Percentiles rank a stretch among this genome's conserved stretches.
phyloP scores from a whole-genome alignment of 2,329 filamentous ascomycete species.

The Monilinia fructigena region DNA sequence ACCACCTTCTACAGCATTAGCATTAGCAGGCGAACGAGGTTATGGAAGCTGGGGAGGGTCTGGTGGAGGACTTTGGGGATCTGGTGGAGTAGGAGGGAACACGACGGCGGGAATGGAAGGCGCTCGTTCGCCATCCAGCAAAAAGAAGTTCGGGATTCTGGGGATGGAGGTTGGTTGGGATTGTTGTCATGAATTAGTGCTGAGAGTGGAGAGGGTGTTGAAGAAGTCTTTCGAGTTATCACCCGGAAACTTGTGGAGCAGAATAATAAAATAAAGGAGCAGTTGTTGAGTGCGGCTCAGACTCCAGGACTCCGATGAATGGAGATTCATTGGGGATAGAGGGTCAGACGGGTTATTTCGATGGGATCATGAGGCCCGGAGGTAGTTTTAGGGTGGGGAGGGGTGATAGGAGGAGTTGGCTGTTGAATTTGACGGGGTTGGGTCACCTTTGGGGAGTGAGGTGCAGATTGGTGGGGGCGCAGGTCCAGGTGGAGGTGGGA shows the following conservation, averaged over 20 bases:
- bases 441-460: slow-evolving; percentile 4
- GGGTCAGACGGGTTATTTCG: slow-evolving; percentile 45
- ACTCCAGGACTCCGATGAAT: slow-evolving; percentile 45
- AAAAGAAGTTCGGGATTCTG: slow-evolving; percentile 76
- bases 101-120: slow-evolving; percentile 45
- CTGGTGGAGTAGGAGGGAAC: slow-evolving; percentile 25
- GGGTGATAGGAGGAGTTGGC: slow-evolving; percentile 62
- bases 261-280: slow-evolving; percentile 54
- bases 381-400: slow-evolving; percentile 62
- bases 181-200: slow-evolving; percentile 94
- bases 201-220: slow-evolving; percentile 90
- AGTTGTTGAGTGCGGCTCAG: slow-evolving; percentile 46
- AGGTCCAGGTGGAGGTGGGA: not conserved
- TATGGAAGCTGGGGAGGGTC: slow-evolving; percentile 1
- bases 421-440: slow-evolving; percentile 38
- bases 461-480: not conserved
- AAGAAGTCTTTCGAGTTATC: slow-evolving; percentile 91
- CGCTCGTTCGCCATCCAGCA: slow-evolving; percentile 60
- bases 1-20: slow-evolving; percentile 62
- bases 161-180: slow-evolving; percentile 94
- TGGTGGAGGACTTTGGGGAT: slow-evolving; percentile 18
- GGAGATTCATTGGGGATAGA: slow-evolving; percentile 34
- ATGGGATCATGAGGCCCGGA: slow-evolving; percentile 46
- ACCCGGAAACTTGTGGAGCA: slow-evolving; percentile 83
- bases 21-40: slow-evolving; percentile 38